Percentiles rank a stretch among this genome's conserved stretches.
Conservation (phyloP, 2,329 filamentous ascomycete genomes). For the Amylocarpus encephaloides region DNA sequence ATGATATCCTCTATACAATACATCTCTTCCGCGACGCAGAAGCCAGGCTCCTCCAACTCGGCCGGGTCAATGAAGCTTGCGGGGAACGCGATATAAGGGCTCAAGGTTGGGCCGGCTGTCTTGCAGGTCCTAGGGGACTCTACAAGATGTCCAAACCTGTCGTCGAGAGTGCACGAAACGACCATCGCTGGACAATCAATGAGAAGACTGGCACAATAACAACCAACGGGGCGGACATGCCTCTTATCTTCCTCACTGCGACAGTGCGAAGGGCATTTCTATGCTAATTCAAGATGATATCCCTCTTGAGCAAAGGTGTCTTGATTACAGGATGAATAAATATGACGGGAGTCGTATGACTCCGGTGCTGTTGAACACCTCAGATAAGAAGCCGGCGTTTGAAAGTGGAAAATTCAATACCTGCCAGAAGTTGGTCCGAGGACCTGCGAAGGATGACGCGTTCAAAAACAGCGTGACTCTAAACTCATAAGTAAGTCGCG, state of each 20-base stretch:
- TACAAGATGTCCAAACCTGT: constrained; percentile 16
- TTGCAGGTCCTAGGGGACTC: constrained; percentile 19
- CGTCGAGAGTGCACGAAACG: background rate
- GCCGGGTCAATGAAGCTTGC: constrained; percentile 20
- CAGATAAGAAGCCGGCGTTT: background rate
- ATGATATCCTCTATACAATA: constrained; percentile 19
- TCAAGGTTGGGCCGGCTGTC: constrained; percentile 21
- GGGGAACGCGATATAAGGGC: constrained; percentile 4
- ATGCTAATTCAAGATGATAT: constrained; percentile 14
- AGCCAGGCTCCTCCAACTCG: constrained; percentile 15
- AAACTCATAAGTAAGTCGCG: background rate
- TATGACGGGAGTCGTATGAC: background rate
- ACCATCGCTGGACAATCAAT: constrained; percentile 15
- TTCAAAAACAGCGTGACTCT: background rate
- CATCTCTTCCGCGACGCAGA: constrained; percentile 19
- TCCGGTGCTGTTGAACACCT: constrained; percentile 1
- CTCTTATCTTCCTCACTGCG: no score
- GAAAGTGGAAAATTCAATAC: background rate
- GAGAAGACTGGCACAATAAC: constrained; percentile 12
- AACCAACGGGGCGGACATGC: no score
- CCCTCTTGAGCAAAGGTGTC: no score
- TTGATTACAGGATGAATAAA: constrained; percentile 1
- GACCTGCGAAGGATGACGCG: background rate
- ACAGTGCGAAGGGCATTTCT: constrained; percentile 14
- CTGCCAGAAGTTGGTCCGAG: background rate